A percentile compares a stretch with the other conserved stretches of the same genome.
Conservation (phyloP, 345 rosid species). For the Brassica cretica region DNA sequence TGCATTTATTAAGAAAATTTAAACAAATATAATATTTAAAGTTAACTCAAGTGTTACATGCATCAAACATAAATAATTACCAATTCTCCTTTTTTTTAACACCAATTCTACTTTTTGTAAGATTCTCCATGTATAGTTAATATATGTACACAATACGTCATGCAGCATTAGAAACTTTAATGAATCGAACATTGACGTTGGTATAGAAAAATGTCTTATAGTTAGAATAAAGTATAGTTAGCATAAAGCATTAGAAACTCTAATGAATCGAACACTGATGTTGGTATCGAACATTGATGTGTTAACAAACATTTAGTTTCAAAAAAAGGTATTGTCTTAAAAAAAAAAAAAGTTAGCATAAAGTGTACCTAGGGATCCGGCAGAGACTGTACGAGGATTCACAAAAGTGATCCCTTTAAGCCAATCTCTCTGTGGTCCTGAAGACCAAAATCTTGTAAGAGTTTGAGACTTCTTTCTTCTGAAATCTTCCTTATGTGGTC, state of each 20-base stretch:
- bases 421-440: slow-evolving; percentile 34
- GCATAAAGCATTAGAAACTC: too few species aligned
- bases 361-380: slow-evolving; percentile 15
- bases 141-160: slow-evolving; percentile 21
- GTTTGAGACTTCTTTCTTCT: neutral
- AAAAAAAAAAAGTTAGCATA: neutral
- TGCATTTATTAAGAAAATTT: neutral
- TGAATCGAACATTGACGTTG: slow-evolving; percentile 15
- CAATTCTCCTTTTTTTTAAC: neutral
- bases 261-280: too few species aligned
- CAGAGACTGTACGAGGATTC: slow-evolving; percentile 35
- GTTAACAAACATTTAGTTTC: too few species aligned
- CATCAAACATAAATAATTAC: neutral
- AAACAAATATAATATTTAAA: too few species aligned
- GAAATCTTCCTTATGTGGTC: slow-evolving; percentile 28
- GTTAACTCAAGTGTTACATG: too few species aligned
- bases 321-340: too few species aligned
- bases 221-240: neutral
- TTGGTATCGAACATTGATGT: too few species aligned
- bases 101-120: neutral
- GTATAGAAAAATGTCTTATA: slow-evolving; percentile 1
- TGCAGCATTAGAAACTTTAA: neutral
- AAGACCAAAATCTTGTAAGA: slow-evolving; percentile 20
- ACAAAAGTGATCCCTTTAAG: neutral
- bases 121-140: neutral